A percentile compares a stretch with the other conserved stretches of the same genome.
These are phyloP conservation scores for Allantophomopsis lycopodina DNA, from an alignment of 2,329 filamentous ascomycete species.

Conservation along the genomic window DNA sequence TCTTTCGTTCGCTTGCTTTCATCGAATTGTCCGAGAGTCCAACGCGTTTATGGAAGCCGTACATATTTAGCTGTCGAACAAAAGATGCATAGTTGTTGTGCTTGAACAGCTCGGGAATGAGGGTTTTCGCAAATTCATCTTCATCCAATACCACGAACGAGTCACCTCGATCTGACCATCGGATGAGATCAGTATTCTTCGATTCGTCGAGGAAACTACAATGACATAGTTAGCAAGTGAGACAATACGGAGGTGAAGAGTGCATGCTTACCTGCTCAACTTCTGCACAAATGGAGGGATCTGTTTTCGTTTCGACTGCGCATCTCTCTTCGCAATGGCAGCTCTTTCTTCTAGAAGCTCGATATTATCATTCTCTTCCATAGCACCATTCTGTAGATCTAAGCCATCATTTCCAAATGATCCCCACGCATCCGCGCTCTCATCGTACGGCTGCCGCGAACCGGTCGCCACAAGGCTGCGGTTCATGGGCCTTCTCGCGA, in stretches of 20 bases:
- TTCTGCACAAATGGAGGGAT: conserved; percentile 98
- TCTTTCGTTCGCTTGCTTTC: conserved; percentile 91
- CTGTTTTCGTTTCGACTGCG: conserved; percentile 81
- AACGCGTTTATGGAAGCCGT: conserved; percentile 56
- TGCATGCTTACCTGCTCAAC: conserved; percentile 65
- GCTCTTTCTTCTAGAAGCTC: conserved; percentile 71
- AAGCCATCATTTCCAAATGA: conserved; percentile 21
- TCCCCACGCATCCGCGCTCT: conserved; percentile 22
- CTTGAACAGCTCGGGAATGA: conserved; percentile 66
- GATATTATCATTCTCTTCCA: conserved; percentile 54
- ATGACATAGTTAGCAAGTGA: conserved; percentile 10
- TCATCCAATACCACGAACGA: conserved; percentile 96
- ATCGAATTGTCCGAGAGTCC: conserved; percentile 94
- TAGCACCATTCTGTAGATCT: conserved; percentile 20
- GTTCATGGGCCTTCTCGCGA: conserved; percentile 17
- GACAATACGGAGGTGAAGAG: conserved; percentile 9
- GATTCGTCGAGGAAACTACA: conserved; percentile 80
- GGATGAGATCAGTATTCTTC: conserved; percentile 87
- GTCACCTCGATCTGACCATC: conserved; percentile 93
- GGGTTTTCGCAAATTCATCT: conserved; percentile 67
- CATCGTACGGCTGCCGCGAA: conserved; percentile 12
- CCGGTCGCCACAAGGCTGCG: conserved; percentile 16
- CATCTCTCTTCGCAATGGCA: conserved; percentile 70
- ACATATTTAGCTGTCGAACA: conserved; percentile 57
- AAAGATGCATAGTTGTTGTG: conserved; percentile 72